These are phyloP conservation scores for Podila epigama DNA, from an alignment of 192 early-diverging fungal genomes.

Conservation along the genomic window DNA sequence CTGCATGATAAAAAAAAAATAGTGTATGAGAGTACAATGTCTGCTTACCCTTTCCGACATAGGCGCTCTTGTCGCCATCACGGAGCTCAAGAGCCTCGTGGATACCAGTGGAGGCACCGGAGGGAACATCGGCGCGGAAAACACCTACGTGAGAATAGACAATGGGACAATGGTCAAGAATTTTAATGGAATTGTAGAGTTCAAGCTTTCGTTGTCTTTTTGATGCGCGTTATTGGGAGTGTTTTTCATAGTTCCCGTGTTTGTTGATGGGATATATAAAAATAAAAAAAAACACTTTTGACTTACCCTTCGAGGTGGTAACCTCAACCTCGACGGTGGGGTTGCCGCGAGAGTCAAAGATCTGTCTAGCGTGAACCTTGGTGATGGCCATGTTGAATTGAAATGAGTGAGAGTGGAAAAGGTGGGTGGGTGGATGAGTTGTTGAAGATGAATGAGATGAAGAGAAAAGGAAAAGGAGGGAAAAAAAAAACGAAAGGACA, in stretches of 20 bases:
- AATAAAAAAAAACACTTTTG: too few species aligned
- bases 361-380: slow-evolving; percentile 91
- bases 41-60: slow-evolving; percentile 92
- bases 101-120: slow-evolving; percentile 98
- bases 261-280: background rate
- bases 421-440: background rate
- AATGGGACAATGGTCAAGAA: background rate
- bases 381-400: slow-evolving; percentile 67
- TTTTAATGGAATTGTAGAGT: slow-evolving; percentile 1
- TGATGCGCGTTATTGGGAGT: background rate
- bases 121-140: slow-evolving; percentile 98
- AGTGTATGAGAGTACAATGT: background rate
- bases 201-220: slow-evolving; percentile 4
- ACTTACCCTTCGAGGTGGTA: slow-evolving; percentile 87
- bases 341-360: slow-evolving; percentile 99
- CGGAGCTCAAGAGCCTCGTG: slow-evolving; percentile 99
- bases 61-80: slow-evolving; percentile 82
- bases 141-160: slow-evolving; percentile 53
- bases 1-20: background rate
- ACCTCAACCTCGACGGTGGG: slow-evolving; percentile 99
- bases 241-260: background rate
- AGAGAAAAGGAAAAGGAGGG: background rate
- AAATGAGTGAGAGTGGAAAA: background rate
- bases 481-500: background rate
- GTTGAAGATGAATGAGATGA: background rate